phyloP scores from a whole-genome alignment of 176 grass and related monocot species.

The Musa troglodytarum region DNA sequence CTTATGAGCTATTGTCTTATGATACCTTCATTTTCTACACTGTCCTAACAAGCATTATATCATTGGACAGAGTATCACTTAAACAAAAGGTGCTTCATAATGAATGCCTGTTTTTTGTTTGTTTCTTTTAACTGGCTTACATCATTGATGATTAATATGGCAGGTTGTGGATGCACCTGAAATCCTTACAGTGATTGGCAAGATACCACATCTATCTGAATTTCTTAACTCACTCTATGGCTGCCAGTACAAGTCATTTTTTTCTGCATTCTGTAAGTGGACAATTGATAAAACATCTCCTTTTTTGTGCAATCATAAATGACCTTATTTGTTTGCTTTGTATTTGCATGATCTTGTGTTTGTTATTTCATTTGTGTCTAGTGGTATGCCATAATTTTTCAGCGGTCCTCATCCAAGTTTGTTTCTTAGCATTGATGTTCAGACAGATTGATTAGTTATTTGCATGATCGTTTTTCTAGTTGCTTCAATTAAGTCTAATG shows the following conservation, averaged over 20 bases:
- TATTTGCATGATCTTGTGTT: too few relatives aligned
- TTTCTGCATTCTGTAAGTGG: conserved; percentile 85
- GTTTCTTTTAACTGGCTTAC: conserved; percentile 15
- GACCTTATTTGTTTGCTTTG: too few relatives aligned
- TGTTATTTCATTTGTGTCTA: too few relatives aligned
- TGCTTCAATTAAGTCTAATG: too few relatives aligned
- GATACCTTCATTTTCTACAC: conserved; percentile 97
- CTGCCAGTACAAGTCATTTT: conserved; percentile 98
- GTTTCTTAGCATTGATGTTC: too few relatives aligned
- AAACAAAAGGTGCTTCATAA: conserved; percentile 60
- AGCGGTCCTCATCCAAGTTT: too few relatives aligned
- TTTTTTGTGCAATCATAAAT: too few relatives aligned
- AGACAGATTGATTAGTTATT: too few relatives aligned
- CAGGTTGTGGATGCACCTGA: conserved; percentile 95
- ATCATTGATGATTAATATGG: conserved; percentile 21
- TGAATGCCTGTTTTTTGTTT: not conserved
- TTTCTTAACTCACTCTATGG: conserved; percentile 91
- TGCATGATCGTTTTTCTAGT: too few relatives aligned
- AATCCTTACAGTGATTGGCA: conserved; percentile 87
- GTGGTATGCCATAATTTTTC: too few relatives aligned
- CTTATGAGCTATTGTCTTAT: conserved; percentile 87
- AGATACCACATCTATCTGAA: conserved; percentile 80
- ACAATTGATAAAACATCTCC: too few relatives aligned
- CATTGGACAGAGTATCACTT: conserved; percentile 86
- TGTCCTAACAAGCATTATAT: conserved; percentile 80